Base-by-base conservation (phyloP, 495 filamentous ascomycete species). In the Tuber borchii region DNA sequence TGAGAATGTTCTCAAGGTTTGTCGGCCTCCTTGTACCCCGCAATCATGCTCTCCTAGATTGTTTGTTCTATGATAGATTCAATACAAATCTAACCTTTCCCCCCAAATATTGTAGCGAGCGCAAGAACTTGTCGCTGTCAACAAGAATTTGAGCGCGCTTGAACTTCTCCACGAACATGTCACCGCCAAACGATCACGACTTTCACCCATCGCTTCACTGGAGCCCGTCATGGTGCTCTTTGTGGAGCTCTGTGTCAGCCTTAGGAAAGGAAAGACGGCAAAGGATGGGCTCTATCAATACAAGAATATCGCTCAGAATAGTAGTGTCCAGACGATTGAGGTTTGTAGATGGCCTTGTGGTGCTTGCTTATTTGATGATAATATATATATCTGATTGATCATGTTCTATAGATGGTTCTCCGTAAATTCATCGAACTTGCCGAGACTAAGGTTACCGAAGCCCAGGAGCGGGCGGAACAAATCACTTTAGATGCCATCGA, bases 241-340 rank as follows among this genome's bases (percentile, higher is more conserved):
- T 82, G 95, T 99, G 80, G 95, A 99, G 86, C 89, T 97, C 61
- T 97, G 91, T 78, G 95, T 99, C 79, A 94, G 97, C 82, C 90
- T 97, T 81, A 91, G 94, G 86, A 98, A 97, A 85, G 95, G 95
- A 75, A 99, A 98, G 85, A 88, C 94, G 43, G 95, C 95, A 85
- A 99, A 99, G 87, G 95, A 99, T 88, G 95, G 95, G 71, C 88
- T 99, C 43, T 99, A 98, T 83, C 94, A 97, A 82, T 99, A 99
- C 89, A 99, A 99, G 89, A 99, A 99, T 84, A 97, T 97, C 79
- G 93, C 93, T 70, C 95, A 99, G 85, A 99, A 98, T 86, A 97
- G 95, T 79, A 99, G 97, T 82, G 94, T 99, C 73, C 93, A 90
- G 80, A 98, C 96, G 48, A 99, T 99, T 84, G 95, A 99, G 89